phyloP scores from a whole-genome alignment of 2,329 filamentous ascomycete species.

The Cercospora canescens region DNA sequence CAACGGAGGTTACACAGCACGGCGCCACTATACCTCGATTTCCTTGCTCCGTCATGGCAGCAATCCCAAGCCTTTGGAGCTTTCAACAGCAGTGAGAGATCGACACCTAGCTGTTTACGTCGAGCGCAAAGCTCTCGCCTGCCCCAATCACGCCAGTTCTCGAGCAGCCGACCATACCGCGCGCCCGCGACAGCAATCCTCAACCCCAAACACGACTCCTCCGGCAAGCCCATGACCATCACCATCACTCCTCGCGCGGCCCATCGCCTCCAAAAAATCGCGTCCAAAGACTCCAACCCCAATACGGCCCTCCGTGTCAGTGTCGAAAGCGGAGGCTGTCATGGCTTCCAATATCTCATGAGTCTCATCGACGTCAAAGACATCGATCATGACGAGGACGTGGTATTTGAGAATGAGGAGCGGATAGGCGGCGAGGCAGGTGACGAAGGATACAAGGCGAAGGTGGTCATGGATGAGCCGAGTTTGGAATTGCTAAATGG shows the following conservation, averaged over 20 bases:
- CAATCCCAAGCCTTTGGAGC: not conserved
- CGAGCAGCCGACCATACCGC: constrained; percentile 11
- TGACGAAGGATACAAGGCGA: constrained; percentile 57
- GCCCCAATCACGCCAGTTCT: constrained; percentile 17
- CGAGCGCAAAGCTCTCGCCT: not conserved
- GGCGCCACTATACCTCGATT: constrained; percentile 36
- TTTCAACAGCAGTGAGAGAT: not conserved
- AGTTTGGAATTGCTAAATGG: constrained; percentile 87
- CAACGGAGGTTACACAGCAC: constrained; percentile 16
- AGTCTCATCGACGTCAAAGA: constrained; percentile 65
- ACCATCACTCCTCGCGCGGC: constrained; percentile 83
- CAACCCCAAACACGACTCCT: constrained; percentile 78
- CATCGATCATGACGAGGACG: constrained; percentile 75
- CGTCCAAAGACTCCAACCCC: constrained; percentile 60
- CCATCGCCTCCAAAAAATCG: constrained; percentile 68
- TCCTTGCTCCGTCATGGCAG: constrained; percentile 37
- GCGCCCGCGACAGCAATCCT: constrained; percentile 42
- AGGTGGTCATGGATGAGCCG: constrained; percentile 83
- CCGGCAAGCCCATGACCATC: constrained; percentile 80
- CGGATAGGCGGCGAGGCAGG: constrained; percentile 18
- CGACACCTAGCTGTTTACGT: not conserved
- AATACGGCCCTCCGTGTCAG: constrained; percentile 84
- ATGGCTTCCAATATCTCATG: constrained; percentile 98
- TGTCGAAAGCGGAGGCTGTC: constrained; percentile 91
- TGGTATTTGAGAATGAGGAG: constrained; percentile 71